phyloP scores from a whole-genome alignment of 495 filamentous ascomycete species.

The Daldinia grandis region DNA sequence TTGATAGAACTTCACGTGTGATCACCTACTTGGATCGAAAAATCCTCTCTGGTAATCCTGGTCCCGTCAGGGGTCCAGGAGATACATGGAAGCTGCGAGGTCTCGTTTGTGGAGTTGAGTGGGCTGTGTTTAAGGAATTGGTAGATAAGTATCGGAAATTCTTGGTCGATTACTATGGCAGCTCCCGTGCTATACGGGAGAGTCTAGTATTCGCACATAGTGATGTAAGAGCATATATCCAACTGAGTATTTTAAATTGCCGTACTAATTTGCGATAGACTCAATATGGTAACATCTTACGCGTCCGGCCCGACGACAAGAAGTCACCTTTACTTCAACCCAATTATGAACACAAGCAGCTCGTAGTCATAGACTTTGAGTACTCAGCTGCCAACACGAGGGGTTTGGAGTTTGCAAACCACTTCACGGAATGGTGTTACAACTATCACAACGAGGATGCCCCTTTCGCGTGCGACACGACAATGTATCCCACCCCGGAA shows the following conservation, averaged over 20 bases:
- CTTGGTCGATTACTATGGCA: slow-evolving; percentile 76
- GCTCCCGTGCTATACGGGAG: slow-evolving; percentile 68
- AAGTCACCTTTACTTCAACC: slow-evolving; percentile 87
- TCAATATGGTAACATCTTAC: slow-evolving; percentile 97
- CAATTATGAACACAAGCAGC: slow-evolving; percentile 89
- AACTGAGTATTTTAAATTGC: neutral
- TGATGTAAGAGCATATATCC: slow-evolving; percentile 70
- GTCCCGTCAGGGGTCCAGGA: slow-evolving; percentile 38
- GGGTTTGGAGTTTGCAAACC: slow-evolving; percentile 95
- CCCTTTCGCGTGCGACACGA: slow-evolving; percentile 73
- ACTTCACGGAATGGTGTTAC: slow-evolving; percentile 99
- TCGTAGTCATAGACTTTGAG: slow-evolving; percentile 98
- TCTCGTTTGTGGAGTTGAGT: slow-evolving; percentile 84
- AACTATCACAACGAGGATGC: slow-evolving; percentile 81
- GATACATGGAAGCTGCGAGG: slow-evolving; percentile 73
- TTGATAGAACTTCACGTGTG: slow-evolving; percentile 78
- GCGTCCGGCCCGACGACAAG: slow-evolving; percentile 81
- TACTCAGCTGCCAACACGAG: slow-evolving; percentile 91
- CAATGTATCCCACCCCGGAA: slow-evolving; percentile 75
- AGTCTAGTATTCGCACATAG: slow-evolving; percentile 95
- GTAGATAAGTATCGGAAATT: slow-evolving; percentile 82
- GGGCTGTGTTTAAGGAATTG: slow-evolving; percentile 76
- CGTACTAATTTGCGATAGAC: slow-evolving; percentile 65
- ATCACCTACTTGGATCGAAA: slow-evolving; percentile 79
- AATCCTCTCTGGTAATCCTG: slow-evolving; percentile 49